Percentiles rank a stretch among this genome's conserved stretches.
Conservation (phyloP, 2,329 filamentous ascomycete species). For the Pseudogymnoascus sp. region DNA sequence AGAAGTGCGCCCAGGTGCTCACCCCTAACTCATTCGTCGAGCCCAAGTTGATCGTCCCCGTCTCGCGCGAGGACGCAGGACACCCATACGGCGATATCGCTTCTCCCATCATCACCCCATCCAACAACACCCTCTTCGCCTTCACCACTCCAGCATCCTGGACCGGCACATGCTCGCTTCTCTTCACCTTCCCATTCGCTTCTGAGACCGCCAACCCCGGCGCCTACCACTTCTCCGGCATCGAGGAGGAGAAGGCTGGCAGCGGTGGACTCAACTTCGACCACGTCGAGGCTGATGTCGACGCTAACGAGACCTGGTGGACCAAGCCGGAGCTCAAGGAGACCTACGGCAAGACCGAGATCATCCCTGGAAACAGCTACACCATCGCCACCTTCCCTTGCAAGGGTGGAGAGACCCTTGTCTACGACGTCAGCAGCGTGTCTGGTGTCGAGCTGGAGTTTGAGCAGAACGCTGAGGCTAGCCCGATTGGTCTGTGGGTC, state of each 20-base stretch:
- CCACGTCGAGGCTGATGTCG: slow-evolving; percentile 17
- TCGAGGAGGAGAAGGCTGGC: slow-evolving; percentile 22
- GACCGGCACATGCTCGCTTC: slow-evolving; percentile 22
- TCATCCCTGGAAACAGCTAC: slow-evolving; percentile 26
- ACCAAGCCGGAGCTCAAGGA: slow-evolving; percentile 16
- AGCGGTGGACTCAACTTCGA: slow-evolving; percentile 25
- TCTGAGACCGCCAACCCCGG: slow-evolving; percentile 17
- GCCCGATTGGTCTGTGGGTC: slow-evolving; percentile 23
- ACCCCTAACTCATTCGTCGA: slow-evolving; percentile 18
- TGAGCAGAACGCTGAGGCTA: slow-evolving; percentile 20
- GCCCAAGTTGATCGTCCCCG: slow-evolving; percentile 26
- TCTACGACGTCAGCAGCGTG: slow-evolving; percentile 18
- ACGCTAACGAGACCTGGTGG: slow-evolving; percentile 18
- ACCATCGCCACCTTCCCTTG: slow-evolving; percentile 24
- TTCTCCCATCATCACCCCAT: slow-evolving; percentile 21
- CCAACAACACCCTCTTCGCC: slow-evolving; percentile 25
- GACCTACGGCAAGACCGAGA: slow-evolving; percentile 23
- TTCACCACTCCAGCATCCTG: slow-evolving; percentile 25
- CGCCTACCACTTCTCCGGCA: slow-evolving; percentile 23
- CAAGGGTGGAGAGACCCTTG: slow-evolving; percentile 16
- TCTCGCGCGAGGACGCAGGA: slow-evolving; percentile 18
- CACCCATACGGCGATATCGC: slow-evolving; percentile 19
- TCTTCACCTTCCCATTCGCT: slow-evolving; percentile 27
- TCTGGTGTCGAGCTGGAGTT: slow-evolving; percentile 23
- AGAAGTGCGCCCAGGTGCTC: slow-evolving; percentile 22